Base-by-base conservation (phyloP, 257 asterid species). In the Galeopsis tetrahit region DNA sequence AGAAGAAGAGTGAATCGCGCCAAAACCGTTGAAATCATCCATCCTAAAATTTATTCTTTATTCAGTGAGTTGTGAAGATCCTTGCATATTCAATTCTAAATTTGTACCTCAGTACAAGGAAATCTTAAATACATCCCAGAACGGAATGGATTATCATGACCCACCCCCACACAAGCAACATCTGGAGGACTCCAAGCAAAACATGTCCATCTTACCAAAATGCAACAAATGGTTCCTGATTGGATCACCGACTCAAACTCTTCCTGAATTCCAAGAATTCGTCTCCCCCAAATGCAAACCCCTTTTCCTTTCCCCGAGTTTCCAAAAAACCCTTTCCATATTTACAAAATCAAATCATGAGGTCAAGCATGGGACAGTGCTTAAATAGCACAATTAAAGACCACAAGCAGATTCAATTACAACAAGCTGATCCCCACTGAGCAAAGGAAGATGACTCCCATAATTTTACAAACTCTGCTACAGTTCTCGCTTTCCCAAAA, bases 401-500 rank as follows among this genome's bases (percentile, higher is more conserved):
- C 40, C 52, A 75, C 28, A 39, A 7, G 64, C 70, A 58, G 49
- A 35, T 71, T 66, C 79, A 63, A 53, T 9, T 6, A 48, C 56
- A 61, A 64, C 4, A 75, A 35, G 40, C 59, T 46, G 39, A 71
- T 61, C 63, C 76, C 81, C 71, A 57, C 10, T 52, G 46, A 10
- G 74, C 66, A 59, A 17, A 61, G 32, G 59, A 48, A 7, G 66
- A 34, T 66, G 70, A 17, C 58, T 66, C 71, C 42, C 55, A 52
- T 55, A 49, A 61, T 49, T 51, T 69, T 8, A 48, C 70, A 75
- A 73, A 66, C 59, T 46, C 59, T 46, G 43, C 80, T 88, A 87
- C 75, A 78, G 34, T 64, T 88, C 96, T 67, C 90, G 85, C 81
- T 69, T 80, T 69, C 81, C 84, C 56, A 72, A 58, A 68, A 72